phyloP scores from a whole-genome alignment of 2,329 filamentous ascomycete genomes.

The Epichloe scottii region DNA sequence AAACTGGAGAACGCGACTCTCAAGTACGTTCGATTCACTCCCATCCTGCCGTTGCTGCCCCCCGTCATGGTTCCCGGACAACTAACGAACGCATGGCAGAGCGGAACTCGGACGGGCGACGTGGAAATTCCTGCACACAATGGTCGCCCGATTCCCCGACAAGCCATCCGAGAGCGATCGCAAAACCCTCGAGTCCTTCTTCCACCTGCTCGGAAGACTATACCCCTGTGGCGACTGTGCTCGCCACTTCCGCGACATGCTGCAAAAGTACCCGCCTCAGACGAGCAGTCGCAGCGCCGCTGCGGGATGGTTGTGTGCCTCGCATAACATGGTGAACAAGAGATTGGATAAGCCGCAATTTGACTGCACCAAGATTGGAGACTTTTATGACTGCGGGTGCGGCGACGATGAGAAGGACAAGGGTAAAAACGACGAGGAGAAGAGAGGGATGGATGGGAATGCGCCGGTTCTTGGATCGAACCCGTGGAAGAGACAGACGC shows the following conservation, averaged over 20 bases:
- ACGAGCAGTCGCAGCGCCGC: slow-evolving; percentile 50
- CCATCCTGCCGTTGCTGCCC: background rate
- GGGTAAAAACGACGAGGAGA: slow-evolving; percentile 15
- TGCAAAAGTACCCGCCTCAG: slow-evolving; percentile 52
- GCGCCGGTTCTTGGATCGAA: too few species aligned
- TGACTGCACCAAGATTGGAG: slow-evolving; percentile 54
- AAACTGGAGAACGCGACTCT: slow-evolving; percentile 73
- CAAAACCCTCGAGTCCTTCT: slow-evolving; percentile 49
- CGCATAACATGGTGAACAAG: slow-evolving; percentile 56
- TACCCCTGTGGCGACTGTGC: slow-evolving; percentile 63
- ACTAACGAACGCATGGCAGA: slow-evolving; percentile 20
- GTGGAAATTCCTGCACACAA: slow-evolving; percentile 60
- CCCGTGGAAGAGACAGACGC: background rate
- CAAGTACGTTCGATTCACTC: slow-evolving; percentile 40
- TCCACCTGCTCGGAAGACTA: slow-evolving; percentile 53
- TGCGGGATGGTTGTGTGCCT: slow-evolving; percentile 55
- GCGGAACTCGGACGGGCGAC: slow-evolving; percentile 54
- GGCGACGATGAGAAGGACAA: slow-evolving; percentile 42
- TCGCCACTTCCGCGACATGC: slow-evolving; percentile 50
- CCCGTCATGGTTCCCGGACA: background rate
- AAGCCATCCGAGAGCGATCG: slow-evolving; percentile 50
- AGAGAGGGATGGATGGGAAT: background rate
- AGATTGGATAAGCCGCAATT: slow-evolving; percentile 48
- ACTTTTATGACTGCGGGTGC: slow-evolving; percentile 62
- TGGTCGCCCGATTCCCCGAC: slow-evolving; percentile 57